Conservation (phyloP, 2,329 filamentous ascomycete species). For the Penicillium crustosum region DNA sequence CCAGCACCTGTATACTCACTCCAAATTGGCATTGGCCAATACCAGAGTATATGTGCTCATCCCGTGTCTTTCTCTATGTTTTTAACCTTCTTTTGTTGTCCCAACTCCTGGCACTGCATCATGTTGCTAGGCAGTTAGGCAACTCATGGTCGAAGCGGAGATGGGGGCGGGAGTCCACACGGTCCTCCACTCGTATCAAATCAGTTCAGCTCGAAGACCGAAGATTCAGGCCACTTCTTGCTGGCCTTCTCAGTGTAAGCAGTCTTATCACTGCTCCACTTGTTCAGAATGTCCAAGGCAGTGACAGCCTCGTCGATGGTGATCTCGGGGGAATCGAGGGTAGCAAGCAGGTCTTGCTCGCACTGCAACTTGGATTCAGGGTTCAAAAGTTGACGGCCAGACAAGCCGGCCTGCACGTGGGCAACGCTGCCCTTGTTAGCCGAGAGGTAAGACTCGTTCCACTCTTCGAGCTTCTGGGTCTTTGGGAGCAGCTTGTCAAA, state of each 20-base stretch:
- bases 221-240: conserved; percentile 44
- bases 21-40: conserved; percentile 2
- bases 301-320: conserved; percentile 58
- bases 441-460: conserved; percentile 66
- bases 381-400: conserved; percentile 59
- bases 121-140: background rate
- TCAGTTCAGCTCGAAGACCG: conserved; percentile 35
- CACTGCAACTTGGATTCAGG: conserved; percentile 55
- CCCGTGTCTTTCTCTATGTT: conserved; percentile 9
- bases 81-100: background rate
- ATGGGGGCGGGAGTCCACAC: background rate
- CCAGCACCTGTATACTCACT: conserved; percentile 6
- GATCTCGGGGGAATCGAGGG: conserved; percentile 53
- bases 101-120: background rate
- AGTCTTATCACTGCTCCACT: conserved; percentile 55
- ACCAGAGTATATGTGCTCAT: conserved; percentile 3
- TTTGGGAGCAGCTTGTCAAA: conserved; percentile 63
- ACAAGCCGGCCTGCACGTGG: conserved; percentile 65
- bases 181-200: background rate
- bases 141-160: background rate
- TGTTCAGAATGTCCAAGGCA: conserved; percentile 53
- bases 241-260: conserved; percentile 48
- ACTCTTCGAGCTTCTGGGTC: conserved; percentile 57
- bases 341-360: conserved; percentile 63
- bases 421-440: conserved; percentile 62